Evolutionary conservation across 305 asterid genomes (phyloP), one percentile per base, ranked within the genome.

Genomic region (Solanum chacoense): DNA sequence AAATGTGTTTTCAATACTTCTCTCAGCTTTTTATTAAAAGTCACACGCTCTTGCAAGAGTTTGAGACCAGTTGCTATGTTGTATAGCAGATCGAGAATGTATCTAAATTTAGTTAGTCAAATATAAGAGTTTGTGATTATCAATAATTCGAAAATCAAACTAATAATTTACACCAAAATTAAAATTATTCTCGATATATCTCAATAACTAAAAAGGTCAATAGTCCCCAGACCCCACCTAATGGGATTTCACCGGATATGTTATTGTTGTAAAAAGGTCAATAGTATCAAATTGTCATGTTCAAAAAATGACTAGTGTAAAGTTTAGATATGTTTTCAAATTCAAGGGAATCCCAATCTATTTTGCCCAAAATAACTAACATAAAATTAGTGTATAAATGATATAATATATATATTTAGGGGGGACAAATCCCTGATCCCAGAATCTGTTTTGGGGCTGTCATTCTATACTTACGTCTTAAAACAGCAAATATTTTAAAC

Each of bases 11-110:
- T 55, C 2, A 3, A 55, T 3, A 55, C 65, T 2, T 50, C 2
- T 50, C 9, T 50, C 65, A 0, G 2, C 0, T 1, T 50, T 50
- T 16, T 16, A 50, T 50, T 50, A 50, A 50, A 0, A 50, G n/a
- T 16, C 1, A 3, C 0, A 50, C 16, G 0, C 0, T 55, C 4
- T 0, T 1, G 18, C 0, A 55, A 18, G 9, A 55, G 4, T 18
- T 18, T 55, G 10, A 18, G 1, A 55, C 3, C n/a, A 16, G 0
- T 42, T 42, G 20, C 18, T 42, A 42, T 42, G 20, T 42, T 2
- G 1, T 42, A 2, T 42, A 12, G 18, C 2, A 42, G 3, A 42
- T 42, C 3, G 3, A 0, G 4, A 0, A 6, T 55, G 0, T 7
- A 55, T 55, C 11, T 18, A 55, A 55, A 0, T 55, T 55, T 55